These are phyloP conservation scores for Lolium rigidum DNA, from an alignment of 176 grass and related monocot genomes.

Conservation along the genomic window DNA sequence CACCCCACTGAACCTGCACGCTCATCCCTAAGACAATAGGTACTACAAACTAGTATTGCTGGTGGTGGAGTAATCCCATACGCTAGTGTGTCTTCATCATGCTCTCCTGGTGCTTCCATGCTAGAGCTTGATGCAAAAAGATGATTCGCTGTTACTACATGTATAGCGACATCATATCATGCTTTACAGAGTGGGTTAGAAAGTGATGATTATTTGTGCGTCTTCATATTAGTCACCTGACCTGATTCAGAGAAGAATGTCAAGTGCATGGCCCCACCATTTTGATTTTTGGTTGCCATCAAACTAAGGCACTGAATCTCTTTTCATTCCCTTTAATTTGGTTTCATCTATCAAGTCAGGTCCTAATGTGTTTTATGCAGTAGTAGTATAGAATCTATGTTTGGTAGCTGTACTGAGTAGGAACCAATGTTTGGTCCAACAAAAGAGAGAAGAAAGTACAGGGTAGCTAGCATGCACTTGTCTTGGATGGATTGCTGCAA, in stretches of 20 bases:
- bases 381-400: not conserved
- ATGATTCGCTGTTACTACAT: conserved; percentile 17
- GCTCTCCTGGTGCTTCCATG: not conserved
- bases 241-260: not conserved
- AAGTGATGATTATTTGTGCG: conserved; percentile 13
- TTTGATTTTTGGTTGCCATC: conserved; percentile 31
- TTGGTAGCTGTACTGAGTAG: not conserved
- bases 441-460: conserved; percentile 14
- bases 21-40: not conserved
- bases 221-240: conserved; percentile 15
- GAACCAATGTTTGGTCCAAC: conserved; percentile 23
- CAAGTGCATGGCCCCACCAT: not conserved
- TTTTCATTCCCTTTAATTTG: not conserved
- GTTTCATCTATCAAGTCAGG: not conserved
- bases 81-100: conserved; percentile 18
- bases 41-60: not conserved
- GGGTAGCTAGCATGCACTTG: conserved; percentile 9
- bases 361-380: not conserved
- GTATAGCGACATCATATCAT: conserved; percentile 8
- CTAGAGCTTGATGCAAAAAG: not conserved
- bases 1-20: conserved; percentile 24
- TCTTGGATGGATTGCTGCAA: not conserved
- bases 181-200: conserved; percentile 37
- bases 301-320: not conserved
- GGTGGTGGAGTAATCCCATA: conserved; percentile 12